Evolutionary conservation across 768 basidiomycete genomes (phyloP), one percentile per base, ranked within the genome.

Genomic region (Psilocybe sp.): DNA sequence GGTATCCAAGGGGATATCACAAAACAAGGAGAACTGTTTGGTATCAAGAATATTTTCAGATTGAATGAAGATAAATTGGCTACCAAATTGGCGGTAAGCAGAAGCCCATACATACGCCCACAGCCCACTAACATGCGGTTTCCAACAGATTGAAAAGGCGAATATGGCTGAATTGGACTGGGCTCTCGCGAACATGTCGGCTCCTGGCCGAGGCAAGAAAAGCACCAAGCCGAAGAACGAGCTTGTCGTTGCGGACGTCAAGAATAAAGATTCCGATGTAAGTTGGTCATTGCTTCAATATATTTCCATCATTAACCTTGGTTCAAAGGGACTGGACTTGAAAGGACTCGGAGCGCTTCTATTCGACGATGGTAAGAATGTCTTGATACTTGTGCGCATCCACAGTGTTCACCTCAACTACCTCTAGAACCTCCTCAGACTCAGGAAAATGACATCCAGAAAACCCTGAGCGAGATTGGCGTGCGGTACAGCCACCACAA

Each of bases 1-100:
- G 92, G 90, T 12, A 79, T 95, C 0, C 89, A 93, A 61, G 89
- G 88, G 8, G 87, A 91, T 59, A 84, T 76, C 45, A 67, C 64
- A 1, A 81, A 82, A 59, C 82, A 84, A 59, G 92, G 91, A 28
- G 92, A 94, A 59, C 76, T 94, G 2, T 95, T 91, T 57, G 92
- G 92, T 3, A 72, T 88, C 41, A 81, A 85, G 61, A 95, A 95
- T 57, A 89, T 95, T 33, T 93, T 95, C 69, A 81, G 74, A 55
- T 71, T 93, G 23, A 82, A 89, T 53, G 87, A 89, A 59, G 72
- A 75, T 51, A 81, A 75, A 13, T 70, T 85, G 8, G 79, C 86
- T 34, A 92, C 89, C 0, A 89, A 92, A 65, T 76, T 79, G 65
- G 78, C 82, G 51, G 90, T 90, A 69, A 50, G 80, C 64, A 15